Evolutionary conservation across 2,329 filamentous ascomycete species (phyloP).

Genomic region (Sclerotinia borealis): DNA sequence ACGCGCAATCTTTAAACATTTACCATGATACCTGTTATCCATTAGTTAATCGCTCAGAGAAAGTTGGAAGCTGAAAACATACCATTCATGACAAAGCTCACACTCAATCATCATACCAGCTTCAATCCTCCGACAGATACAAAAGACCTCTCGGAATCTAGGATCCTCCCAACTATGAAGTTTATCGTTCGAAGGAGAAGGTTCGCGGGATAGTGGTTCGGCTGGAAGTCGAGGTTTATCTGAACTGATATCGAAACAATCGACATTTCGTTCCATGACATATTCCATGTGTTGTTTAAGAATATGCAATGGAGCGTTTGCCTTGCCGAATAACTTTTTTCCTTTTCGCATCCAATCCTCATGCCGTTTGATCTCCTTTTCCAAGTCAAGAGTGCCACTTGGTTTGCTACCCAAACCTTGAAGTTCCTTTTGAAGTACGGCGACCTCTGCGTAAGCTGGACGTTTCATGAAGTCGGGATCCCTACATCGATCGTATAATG

Average conservation of each 20-base stretch:
- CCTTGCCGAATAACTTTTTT: slow-evolving; percentile 96
- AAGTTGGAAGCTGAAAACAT: slow-evolving; percentile 35
- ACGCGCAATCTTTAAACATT: slow-evolving; percentile 93
- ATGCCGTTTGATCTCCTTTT: slow-evolving; percentile 88
- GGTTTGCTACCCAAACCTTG: slow-evolving; percentile 91
- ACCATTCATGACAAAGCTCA: slow-evolving; percentile 97
- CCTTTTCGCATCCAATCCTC: slow-evolving; percentile 99
- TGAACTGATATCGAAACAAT: slow-evolving; percentile 80
- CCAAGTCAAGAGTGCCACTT: slow-evolving; percentile 81
- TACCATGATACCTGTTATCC: slow-evolving; percentile 77
- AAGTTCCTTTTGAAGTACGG: slow-evolving; percentile 49
- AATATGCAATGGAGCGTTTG: slow-evolving; percentile 94
- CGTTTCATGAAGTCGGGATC: slow-evolving; percentile 69
- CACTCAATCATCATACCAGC: slow-evolving; percentile 99
- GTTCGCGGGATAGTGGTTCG: slow-evolving; percentile 84
- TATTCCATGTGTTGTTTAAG: slow-evolving; percentile 91
- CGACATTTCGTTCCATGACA: slow-evolving; percentile 80
- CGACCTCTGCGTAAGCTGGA: slow-evolving; percentile 82
- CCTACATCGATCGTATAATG: slow-evolving; percentile 71
- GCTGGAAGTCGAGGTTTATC: slow-evolving; percentile 87
- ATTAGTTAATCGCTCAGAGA: slow-evolving; percentile 13
- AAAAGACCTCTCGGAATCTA: slow-evolving; percentile 77
- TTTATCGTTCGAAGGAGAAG: slow-evolving; percentile 51
- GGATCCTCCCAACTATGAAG: slow-evolving; percentile 54
- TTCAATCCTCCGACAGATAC: slow-evolving; percentile 88